Percentiles rank a stretch among this genome's conserved stretches.
Evolutionary conservation across 78 protist genomes (phyloP).

Genomic region (Tieghemostelium lacteum): DNA sequence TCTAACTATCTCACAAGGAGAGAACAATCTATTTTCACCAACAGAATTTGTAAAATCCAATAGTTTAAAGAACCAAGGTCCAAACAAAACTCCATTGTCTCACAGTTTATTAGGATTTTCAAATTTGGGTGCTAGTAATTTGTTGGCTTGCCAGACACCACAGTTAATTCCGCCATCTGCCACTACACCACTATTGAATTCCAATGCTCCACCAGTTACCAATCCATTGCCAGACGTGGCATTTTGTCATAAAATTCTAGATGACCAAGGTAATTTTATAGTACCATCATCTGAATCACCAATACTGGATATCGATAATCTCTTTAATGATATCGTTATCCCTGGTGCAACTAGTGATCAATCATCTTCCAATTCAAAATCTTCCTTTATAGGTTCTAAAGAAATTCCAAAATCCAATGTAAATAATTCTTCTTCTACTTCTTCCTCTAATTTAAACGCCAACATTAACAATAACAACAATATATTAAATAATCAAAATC

Average conservation of each 20-base stretch:
- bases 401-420: neutral
- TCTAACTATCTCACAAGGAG: neutral
- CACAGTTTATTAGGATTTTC: conserved; percentile 28
- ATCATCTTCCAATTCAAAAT: neutral
- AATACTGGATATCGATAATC: conserved; percentile 40
- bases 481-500: neutral
- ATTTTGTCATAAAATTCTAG: conserved; percentile 19
- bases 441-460: neutral
- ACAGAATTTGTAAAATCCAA: conserved; percentile 62
- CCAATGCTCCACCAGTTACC: conserved; percentile 28
- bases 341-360: neutral
- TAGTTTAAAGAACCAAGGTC: neutral
- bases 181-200: neutral
- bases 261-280: conserved; percentile 26
- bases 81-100: conserved; percentile 23
- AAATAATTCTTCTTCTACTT: neutral
- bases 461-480: neutral
- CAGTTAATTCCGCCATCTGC: conserved; percentile 19
- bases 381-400: neutral
- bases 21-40: conserved; percentile 42
- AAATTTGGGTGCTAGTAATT: conserved; percentile 26
- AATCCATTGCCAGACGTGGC: conserved; percentile 30
- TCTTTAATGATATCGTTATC: conserved; percentile 13
- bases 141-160: conserved; percentile 38
- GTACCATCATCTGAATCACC: conserved; percentile 22